Base-by-base conservation (phyloP, 2,329 filamentous ascomycete species). In the Fusarium fracticaudum region DNA sequence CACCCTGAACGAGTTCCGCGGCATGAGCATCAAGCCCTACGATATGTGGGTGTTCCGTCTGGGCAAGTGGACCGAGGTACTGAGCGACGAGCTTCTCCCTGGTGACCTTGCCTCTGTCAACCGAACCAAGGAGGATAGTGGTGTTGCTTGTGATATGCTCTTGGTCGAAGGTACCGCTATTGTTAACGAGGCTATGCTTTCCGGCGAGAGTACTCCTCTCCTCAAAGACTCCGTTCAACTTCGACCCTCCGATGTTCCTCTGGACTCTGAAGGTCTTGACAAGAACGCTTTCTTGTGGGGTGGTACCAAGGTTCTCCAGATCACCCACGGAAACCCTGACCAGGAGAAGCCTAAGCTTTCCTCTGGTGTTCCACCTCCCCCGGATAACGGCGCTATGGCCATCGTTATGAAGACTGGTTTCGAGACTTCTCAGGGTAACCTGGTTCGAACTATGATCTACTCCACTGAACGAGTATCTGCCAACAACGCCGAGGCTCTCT, bases 21-120 rank as follows among this genome's bases (percentile, higher is more conserved):
- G 96, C 77, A 99, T 99, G 97, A 97, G 94, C 87, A 98, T 99
- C 85, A 98, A 99, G 87, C 97, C 96, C 18, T 98, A 98, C 83
- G 93, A 96, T 71, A 91, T 98, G 76, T 97, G 93, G 88, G 96
- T 96, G 14, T 97, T 93, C 85, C 91, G 97, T 67, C 87, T 94
- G 76, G 92, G 93, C 80, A 94, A 93, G 81, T 99, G 96, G 96
- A 88, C 89, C 77, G 93, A 98, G 84, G 90, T 95, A 58, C 91
- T 92, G 80, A 98, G 95, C 81, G 96, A 99, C 84, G 93, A 94
- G 81, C 91, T 99, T 63, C 88, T 99, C 13, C 96, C 96, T 4
- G 96, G 96, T 41, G 96, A 99, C 79, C 88, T 99, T 51, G 95
- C 96, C 55, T 98, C 96, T 17, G 95, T 97, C 33, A 92, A 92